Evolutionary conservation across 768 basidiomycete genomes (phyloP).

Genomic region (Kwoniella botswanensis): DNA sequence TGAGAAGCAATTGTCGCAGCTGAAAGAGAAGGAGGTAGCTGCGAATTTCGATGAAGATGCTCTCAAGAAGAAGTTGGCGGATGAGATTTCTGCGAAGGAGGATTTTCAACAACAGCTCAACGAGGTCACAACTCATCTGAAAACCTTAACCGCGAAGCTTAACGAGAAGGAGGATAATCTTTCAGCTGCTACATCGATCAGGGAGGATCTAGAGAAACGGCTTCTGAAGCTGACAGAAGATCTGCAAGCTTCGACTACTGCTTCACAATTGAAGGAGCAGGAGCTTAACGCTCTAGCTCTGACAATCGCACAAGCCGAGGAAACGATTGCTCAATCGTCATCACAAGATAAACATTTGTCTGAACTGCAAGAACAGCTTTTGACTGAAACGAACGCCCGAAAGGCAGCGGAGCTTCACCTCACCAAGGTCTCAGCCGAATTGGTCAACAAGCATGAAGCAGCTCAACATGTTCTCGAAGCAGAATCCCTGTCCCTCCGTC

Average conservation of each 20-base stretch:
- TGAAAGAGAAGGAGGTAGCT: conserved; percentile 1
- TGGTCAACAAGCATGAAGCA: conserved; percentile 18
- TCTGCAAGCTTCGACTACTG: background rate
- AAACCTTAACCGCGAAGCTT: background rate
- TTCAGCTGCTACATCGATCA: background rate
- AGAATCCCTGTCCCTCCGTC: conserved; percentile 21
- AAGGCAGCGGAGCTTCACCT: conserved; percentile 11
- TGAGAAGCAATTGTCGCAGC: conserved; percentile 5
- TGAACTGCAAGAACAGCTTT: background rate
- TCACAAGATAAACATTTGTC: background rate
- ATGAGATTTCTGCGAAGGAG: conserved; percentile 5
- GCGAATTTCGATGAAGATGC: background rate
- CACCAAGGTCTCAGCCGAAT: conserved; percentile 3
- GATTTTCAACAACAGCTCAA: background rate
- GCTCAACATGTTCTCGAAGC: conserved; percentile 17
- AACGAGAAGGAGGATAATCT: background rate
- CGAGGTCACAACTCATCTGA: background rate
- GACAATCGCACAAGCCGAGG: background rate
- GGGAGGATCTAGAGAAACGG: background rate
- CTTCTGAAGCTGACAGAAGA: background rate
- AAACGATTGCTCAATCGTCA: background rate
- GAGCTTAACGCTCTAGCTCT: background rate
- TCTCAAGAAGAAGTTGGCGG: background rate
- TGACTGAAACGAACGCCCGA: conserved; percentile 9
- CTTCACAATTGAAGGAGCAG: background rate